Conservation (phyloP, 2,329 filamentous ascomycete genomes). For the Diaporthe destruens region DNA sequence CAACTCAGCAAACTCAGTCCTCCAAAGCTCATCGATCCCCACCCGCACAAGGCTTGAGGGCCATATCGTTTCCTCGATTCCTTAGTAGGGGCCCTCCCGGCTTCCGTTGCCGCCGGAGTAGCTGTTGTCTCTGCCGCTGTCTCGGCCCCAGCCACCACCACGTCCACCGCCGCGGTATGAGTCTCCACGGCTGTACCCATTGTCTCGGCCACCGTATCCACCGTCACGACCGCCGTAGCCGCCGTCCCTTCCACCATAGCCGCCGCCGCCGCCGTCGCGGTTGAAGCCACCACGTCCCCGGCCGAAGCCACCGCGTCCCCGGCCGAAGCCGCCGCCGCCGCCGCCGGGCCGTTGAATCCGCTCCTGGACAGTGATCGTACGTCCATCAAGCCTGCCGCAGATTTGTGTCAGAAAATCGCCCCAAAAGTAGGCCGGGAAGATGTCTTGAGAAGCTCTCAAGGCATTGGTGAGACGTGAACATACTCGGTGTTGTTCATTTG, state of each 20-base stretch:
- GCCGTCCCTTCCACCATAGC: conserved; percentile 6
- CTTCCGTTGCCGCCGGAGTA: conserved; percentile 31
- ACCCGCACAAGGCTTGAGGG: neutral
- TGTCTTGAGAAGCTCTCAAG: neutral
- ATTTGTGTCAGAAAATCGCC: neutral
- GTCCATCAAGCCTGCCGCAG: conserved; percentile 22
- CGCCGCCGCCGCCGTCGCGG: conserved; percentile 1
- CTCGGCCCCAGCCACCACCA: conserved; percentile 31
- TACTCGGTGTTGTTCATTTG: conserved; percentile 37
- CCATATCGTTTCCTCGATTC: neutral
- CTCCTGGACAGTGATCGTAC: conserved; percentile 31
- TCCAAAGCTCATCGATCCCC: neutral
- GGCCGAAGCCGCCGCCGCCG: conserved; percentile 17
- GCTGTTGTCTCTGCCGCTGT: conserved; percentile 23
- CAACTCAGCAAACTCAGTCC: neutral
- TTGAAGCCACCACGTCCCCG: conserved; percentile 3
- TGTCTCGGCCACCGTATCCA: conserved; percentile 8
- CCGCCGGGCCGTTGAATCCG: conserved; percentile 25
- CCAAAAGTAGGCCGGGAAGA: neutral
- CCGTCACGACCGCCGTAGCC: conserved; percentile 16
- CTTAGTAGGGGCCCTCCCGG: conserved; percentile 25
- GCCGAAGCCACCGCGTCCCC: neutral
- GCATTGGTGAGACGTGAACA: neutral
- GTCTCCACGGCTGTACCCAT: conserved; percentile 25
- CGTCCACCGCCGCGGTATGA: conserved; percentile 36